phyloP scores from a whole-genome alignment of 495 filamentous ascomycete genomes.

The Penicillium verhagenii region DNA sequence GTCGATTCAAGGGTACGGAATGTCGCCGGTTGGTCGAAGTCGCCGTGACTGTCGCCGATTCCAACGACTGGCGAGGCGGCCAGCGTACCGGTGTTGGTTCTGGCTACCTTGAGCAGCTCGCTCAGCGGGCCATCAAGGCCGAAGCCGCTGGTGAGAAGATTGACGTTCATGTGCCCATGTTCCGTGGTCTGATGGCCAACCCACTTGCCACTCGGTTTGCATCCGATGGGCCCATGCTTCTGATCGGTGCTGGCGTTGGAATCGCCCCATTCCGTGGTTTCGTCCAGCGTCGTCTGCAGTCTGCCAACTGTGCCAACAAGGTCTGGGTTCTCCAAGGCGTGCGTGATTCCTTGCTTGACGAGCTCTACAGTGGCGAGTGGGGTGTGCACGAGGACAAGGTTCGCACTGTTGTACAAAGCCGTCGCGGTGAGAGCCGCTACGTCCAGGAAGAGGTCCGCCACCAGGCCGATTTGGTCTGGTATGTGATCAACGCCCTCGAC shows the following conservation, averaged over 20 bases:
- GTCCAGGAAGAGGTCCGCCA: constrained; percentile 83
- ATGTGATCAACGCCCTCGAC: constrained; percentile 88
- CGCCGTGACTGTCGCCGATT: constrained; percentile 91
- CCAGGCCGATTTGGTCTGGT: constrained; percentile 96
- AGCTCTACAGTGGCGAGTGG: constrained; percentile 95
- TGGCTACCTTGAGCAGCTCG: constrained; percentile 84
- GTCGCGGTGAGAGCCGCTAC: constrained; percentile 72
- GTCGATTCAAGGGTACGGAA: constrained; percentile 61
- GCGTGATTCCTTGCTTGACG: constrained; percentile 86
- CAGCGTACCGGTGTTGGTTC: constrained; percentile 69
- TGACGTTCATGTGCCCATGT: constrained; percentile 84
- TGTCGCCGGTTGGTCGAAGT: constrained; percentile 86
- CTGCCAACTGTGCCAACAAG: constrained; percentile 97
- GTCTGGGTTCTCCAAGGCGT: constrained; percentile 99
- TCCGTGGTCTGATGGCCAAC: constrained; percentile 98
- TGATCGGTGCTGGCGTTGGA: constrained; percentile 95
- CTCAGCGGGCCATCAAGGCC: constrained; percentile 63
- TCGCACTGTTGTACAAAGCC: constrained; percentile 88
- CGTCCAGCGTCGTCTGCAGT: constrained; percentile 90
- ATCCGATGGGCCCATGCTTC: constrained; percentile 91
- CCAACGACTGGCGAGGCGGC: constrained; percentile 71
- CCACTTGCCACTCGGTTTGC: constrained; percentile 87
- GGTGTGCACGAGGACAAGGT: constrained; percentile 90
- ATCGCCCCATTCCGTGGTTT: constrained; percentile 97
- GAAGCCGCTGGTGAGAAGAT: constrained; percentile 51